phyloP scores from a whole-genome alignment of 2,329 filamentous ascomycete genomes.

The Penicillium glabrum region DNA sequence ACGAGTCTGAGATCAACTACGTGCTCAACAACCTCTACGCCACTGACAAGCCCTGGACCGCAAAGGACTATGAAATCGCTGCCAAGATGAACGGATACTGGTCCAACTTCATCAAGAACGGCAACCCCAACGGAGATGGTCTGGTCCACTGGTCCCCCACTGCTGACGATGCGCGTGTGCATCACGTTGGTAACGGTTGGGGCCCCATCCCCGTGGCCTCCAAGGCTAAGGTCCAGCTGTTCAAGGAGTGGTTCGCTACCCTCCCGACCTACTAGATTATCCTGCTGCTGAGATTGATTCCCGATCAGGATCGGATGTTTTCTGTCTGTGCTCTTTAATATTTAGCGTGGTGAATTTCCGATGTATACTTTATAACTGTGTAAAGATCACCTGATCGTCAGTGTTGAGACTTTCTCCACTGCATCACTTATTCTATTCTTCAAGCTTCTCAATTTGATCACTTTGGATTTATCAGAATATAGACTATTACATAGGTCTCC shows the following conservation, averaged over 20 bases:
- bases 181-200: slow-evolving; percentile 1
- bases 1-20: slow-evolving; percentile 4
- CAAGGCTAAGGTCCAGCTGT: background rate
- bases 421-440: no score
- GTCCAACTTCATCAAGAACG: background rate
- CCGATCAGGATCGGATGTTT: background rate
- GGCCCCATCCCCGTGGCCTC: background rate
- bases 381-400: no score
- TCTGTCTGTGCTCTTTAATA: background rate
- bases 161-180: background rate
- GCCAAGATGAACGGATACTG: background rate
- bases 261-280: background rate
- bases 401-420: no score
- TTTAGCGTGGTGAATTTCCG: background rate
- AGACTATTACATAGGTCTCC: no score
- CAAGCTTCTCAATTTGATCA: no score
- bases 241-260: background rate
- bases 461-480: no score
- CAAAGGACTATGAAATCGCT: background rate
- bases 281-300: background rate
- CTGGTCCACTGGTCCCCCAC: background rate
- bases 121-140: background rate
- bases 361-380: background rate
- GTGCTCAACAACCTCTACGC: slow-evolving; percentile 4
- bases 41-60: background rate